A percentile compares a stretch with the other conserved stretches of the same genome.
Conservation (phyloP, 352 stramenopile genomes). For the Blastocystis hominis region DNA sequence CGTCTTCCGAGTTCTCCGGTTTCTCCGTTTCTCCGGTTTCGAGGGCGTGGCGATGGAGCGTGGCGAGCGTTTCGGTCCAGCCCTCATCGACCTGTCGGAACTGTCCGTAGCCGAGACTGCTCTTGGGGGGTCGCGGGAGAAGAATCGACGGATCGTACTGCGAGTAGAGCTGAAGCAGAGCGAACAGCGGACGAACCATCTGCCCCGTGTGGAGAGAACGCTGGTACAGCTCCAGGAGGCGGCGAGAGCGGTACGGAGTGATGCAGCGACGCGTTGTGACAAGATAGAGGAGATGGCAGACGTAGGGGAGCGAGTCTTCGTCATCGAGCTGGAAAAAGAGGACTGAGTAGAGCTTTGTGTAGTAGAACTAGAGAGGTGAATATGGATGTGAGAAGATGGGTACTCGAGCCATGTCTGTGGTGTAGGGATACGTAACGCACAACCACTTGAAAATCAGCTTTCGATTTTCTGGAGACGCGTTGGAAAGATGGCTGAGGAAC, state of each 20-base stretch:
- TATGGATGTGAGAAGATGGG: neutral
- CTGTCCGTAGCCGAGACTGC: neutral
- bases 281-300: constrained; percentile 31
- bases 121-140: constrained; percentile 4
- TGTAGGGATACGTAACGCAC: constrained; percentile 39
- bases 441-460: constrained; percentile 40
- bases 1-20: neutral
- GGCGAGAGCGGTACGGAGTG: neutral
- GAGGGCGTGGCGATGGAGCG: neutral
- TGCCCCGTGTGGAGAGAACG: constrained; percentile 4
- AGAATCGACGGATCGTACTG: constrained; percentile 47
- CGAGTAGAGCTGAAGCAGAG: constrained; percentile 16
- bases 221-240: neutral
- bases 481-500: constrained; percentile 16
- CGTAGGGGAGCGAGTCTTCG: constrained; percentile 8
- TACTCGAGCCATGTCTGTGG: neutral
- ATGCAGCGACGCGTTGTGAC: neutral
- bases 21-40: neutral
- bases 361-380: neutral
- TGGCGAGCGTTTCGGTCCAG: neutral
- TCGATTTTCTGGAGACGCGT: neutral
- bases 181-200: constrained; percentile 13
- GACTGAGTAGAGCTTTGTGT: constrained; percentile 8
- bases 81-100: constrained; percentile 33
- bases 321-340: constrained; percentile 22